Base-by-base conservation (phyloP, 2,329 filamentous ascomycete genomes). In the Apiospora rasikravindrae region DNA sequence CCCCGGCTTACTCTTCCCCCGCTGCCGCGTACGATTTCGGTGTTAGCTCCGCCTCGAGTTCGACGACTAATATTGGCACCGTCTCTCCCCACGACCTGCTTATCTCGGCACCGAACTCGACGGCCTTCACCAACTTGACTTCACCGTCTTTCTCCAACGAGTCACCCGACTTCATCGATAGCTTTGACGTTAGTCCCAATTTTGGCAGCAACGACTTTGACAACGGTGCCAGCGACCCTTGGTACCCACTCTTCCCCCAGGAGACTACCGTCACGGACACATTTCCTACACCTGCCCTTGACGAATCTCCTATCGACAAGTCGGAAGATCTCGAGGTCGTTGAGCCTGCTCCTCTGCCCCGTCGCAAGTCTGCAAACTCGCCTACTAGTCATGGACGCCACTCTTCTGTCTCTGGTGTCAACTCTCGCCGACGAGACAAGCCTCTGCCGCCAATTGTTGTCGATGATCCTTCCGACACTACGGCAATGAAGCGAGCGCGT, bases 401-500 rank as follows among this genome's bases (percentile, higher is more conserved):
- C 78, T 93, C 93, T 44, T 89, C 89, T 69, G 86, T 91, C 67
- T 86, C 92, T 76, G 94, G 94, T 73, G 91, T 97, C 71, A 89
- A 84, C 79, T 84, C 92, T 77, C 92, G 93, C 76, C 92, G 93
- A 81, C 93, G 94, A 75, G 91, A 94, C 80, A 96, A 95, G 87
- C 91, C 93, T 74, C 86, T 97, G 71, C 92, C 93, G 74, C 91
- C 92, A 8, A 95, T 98, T 80, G 85, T 92, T 73, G 89, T 95
- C 49, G 89, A 92, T 40, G 94, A 98, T 77, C 89, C 91, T 0
- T 84, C 77, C 57, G 95, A 98, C 78, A 89, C 88, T 13, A 82
- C 93, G n/a, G 94, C 94, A 26, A 89, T 95, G 87, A 98, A 98
- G 91, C 93, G 96, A 81, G 95, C 95, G 69, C 93, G 95, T 76